These are phyloP conservation scores for Suillus americanus DNA, from an alignment of 768 basidiomycete species.

Conservation along the genomic window DNA sequence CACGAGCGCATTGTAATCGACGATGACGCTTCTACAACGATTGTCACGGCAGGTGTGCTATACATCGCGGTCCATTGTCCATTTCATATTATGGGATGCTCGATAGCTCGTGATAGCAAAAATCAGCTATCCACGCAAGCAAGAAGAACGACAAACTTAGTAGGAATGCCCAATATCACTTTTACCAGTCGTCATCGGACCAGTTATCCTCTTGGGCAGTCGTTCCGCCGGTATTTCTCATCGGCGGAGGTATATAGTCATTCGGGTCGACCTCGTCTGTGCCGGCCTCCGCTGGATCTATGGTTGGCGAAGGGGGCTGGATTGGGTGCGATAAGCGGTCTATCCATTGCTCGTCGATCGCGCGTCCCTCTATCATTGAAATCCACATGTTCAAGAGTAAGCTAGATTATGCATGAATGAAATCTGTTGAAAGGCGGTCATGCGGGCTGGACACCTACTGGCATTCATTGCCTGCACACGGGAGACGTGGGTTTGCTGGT, in stretches of 20 bases:
- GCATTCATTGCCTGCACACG: conserved; percentile 55
- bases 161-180: background rate
- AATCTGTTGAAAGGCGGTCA: background rate
- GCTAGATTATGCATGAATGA: conserved; percentile 23
- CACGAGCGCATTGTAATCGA: background rate
- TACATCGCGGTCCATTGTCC: background rate
- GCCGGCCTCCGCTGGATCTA: background rate
- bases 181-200: conserved; percentile 31
- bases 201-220: conserved; percentile 19
- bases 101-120: background rate
- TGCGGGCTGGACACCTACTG: conserved; percentile 33
- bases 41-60: background rate
- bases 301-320: conserved; percentile 15
- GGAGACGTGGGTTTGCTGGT: conserved; percentile 31
- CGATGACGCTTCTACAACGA: background rate
- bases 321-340: conserved; percentile 16
- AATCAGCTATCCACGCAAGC: background rate
- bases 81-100: background rate
- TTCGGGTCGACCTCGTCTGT: conserved; percentile 10
- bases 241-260: conserved; percentile 17
- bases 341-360: conserved; percentile 47
- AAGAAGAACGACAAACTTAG: background rate
- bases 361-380: conserved; percentile 43
- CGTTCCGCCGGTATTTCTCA: conserved; percentile 11
- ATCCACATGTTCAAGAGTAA: conserved; percentile 44